phyloP scores from a whole-genome alignment of 129 eudicot species.

The Chrysanthemum seticuspe region DNA sequence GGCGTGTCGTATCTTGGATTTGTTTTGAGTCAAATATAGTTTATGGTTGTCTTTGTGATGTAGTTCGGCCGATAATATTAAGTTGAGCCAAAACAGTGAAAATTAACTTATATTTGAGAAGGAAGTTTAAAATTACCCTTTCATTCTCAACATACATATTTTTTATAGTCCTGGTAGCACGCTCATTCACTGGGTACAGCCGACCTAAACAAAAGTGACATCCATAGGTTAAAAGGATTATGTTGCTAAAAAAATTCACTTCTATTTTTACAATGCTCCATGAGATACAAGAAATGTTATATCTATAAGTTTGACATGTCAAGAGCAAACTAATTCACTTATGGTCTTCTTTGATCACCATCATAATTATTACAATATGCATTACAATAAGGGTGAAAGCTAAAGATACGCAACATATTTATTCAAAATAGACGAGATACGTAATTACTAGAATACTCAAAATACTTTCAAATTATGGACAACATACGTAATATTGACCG shows the following conservation, averaged over 20 bases:
- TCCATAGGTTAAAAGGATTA: slow-evolving; percentile 14
- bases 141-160: slow-evolving; percentile 90
- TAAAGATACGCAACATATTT: no score
- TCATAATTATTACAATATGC: neutral
- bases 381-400: no score
- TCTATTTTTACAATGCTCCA: neutral
- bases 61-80: neutral
- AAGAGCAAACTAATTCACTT: neutral
- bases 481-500: no score
- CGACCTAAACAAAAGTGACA: slow-evolving; percentile 60
- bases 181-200: slow-evolving; percentile 82
- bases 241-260: slow-evolving; percentile 6
- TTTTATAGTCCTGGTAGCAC: slow-evolving; percentile 89
- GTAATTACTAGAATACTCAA: no score
- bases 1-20: no score
- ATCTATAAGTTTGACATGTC: neutral
- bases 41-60: no score
- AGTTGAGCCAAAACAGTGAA: neutral
- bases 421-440: no score
- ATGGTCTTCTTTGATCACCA: neutral
- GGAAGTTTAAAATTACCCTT: slow-evolving; percentile 61
- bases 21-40: no score
- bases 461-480: no score
- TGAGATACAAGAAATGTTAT: neutral
- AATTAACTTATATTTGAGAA: neutral